Evolutionary conservation across 2,329 filamentous ascomycete genomes (phyloP), one percentile per base, ranked within the genome.

Genomic region (Colletotrichum coccodes): DNA sequence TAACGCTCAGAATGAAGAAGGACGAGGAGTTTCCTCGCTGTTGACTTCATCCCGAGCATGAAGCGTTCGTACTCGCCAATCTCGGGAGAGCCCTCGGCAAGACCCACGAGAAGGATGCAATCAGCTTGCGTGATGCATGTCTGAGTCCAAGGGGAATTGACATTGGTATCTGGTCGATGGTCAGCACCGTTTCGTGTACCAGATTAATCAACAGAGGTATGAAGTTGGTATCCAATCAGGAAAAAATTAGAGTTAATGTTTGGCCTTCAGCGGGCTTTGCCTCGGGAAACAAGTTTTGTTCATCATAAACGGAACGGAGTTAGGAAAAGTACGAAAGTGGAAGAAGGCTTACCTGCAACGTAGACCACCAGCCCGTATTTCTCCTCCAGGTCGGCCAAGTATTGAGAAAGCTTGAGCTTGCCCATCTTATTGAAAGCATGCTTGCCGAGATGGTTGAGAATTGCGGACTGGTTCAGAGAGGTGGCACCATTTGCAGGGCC

Each of bases 351-450:
- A 91, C 89, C 89, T 59, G 95, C 96, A 66, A 99, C 91, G 76
- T 99, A 99, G 8, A 99, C 85, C 1, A 99, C 94, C 74, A 99
- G 89, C 1, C 95, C 94, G 75, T 97, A 98, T 78, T 97, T 97
- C 80, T 99, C 96, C 80, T 99, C 96, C 12, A 99, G 85, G 75
- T 99, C 96, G 2, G 97, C 96, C 57, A 99, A 87, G 76, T 99
- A 99, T 73, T 99, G 95, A 1, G 95, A 94, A 7, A 99, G 84
- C 80, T 97, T 98, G 32, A 99, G 84, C 80, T 98, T 98, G 6
- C 96, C 96, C 92, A 99, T 98, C 74, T 92, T 93, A 80, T 93
- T 98, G 78, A 99, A 99, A 0, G 97, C 96, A 79, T 99, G 94
- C 71, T 96, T 92, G 32, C 97, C 96, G 1, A 99, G 87, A 77